These are phyloP conservation scores for Whalleya microplaca DNA, from an alignment of 2,329 filamentous ascomycete species.

Conservation along the genomic window DNA sequence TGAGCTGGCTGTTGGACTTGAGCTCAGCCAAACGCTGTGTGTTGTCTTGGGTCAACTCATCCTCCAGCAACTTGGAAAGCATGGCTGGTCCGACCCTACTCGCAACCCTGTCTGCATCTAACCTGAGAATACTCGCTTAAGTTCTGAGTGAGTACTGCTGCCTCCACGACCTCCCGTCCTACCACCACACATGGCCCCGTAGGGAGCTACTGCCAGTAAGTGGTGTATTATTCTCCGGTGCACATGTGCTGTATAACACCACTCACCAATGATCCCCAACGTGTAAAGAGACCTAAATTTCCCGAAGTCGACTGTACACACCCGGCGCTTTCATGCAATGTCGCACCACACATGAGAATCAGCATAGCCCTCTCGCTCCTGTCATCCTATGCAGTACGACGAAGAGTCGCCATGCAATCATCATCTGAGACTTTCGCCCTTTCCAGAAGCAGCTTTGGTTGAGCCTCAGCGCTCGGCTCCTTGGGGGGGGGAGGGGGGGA, in stretches of 20 bases:
- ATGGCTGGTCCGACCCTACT: not conserved
- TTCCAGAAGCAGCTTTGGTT: conserved; percentile 23
- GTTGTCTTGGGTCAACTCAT: not conserved
- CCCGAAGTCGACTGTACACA: conserved; percentile 43
- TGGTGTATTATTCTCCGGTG: conserved; percentile 37
- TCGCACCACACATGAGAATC: conserved; percentile 29
- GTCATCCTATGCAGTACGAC: conserved; percentile 41
- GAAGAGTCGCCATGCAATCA: conserved; percentile 33
- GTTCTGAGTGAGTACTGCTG: conserved; percentile 1
- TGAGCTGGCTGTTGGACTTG: not conserved
- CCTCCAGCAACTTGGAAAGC: not conserved
- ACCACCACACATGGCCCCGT: conserved; percentile 38
- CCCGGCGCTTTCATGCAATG: conserved; percentile 37
- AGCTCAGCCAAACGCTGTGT: conserved; percentile 1
- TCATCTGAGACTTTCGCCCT: conserved; percentile 38
- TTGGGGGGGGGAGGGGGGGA: no score
- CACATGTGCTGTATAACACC: conserved; percentile 37
- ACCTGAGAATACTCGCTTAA: conserved; percentile 1
- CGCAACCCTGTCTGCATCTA: conserved; percentile 4
- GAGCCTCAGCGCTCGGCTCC: conserved; percentile 26
- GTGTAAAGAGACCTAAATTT: conserved; percentile 37
- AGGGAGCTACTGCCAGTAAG: conserved; percentile 22
- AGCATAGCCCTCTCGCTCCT: conserved; percentile 30
- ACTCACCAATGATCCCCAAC: conserved; percentile 32
- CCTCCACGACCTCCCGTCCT: conserved; percentile 26